These are phyloP conservation scores for Zychaea mexicana DNA, from an alignment of 371 early-diverging fungal species.

Conservation along the genomic window DNA sequence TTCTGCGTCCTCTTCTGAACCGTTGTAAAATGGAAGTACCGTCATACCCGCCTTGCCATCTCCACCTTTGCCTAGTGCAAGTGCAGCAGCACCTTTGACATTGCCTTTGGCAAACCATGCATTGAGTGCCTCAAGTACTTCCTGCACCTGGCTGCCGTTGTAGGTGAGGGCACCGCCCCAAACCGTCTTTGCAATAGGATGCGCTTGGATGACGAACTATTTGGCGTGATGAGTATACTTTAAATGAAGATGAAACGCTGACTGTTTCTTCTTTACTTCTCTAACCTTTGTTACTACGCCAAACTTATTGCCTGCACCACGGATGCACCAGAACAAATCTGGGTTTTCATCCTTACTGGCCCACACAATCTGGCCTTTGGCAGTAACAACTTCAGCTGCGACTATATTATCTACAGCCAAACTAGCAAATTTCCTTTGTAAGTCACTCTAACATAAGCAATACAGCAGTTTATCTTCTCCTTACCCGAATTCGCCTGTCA, in stretches of 20 bases:
- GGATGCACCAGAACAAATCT: constrained; percentile 64
- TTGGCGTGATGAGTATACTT: neutral
- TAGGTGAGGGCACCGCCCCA: constrained; percentile 30
- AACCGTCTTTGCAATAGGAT: constrained; percentile 15
- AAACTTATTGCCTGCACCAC: constrained; percentile 63
- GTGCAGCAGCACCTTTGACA: constrained; percentile 23
- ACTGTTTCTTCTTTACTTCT: neutral
- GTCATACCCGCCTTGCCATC: constrained; percentile 24
- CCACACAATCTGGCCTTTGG: constrained; percentile 47
- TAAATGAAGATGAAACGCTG: no score
- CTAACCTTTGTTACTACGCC: constrained; percentile 57
- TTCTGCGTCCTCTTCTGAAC: constrained; percentile 18
- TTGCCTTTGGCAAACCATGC: constrained; percentile 27
- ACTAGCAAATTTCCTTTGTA: neutral
- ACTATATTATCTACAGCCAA: constrained; percentile 53
- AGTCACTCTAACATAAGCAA: neutral
- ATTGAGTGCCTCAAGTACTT: constrained; percentile 27
- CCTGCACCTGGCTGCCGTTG: constrained; percentile 17
- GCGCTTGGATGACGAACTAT: constrained; percentile 28
- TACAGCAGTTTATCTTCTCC: neutral
- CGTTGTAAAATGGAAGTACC: constrained; percentile 26
- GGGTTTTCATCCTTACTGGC: constrained; percentile 38
- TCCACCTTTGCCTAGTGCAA: constrained; percentile 23
- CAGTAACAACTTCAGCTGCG: constrained; percentile 48
- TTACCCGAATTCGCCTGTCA: constrained; percentile 45